A percentile compares a stretch with the other conserved stretches of the same genome.
These are phyloP conservation scores for Aquilaria sinensis DNA, from an alignment of 345 rosid species.

Conservation along the genomic window DNA sequence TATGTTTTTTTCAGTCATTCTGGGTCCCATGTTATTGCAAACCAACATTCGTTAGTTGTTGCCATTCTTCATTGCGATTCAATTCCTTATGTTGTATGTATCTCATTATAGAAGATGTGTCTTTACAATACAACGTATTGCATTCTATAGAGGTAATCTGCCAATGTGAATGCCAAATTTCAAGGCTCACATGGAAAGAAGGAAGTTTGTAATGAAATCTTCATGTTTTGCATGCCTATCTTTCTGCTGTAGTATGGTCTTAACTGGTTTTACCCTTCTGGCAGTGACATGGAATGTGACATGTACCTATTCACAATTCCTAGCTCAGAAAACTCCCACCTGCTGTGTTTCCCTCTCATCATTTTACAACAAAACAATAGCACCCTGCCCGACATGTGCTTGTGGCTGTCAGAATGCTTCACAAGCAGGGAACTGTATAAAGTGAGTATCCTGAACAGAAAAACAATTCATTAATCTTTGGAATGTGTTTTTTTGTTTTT, in stretches of 20 bases:
- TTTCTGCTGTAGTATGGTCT: neutral
- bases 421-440: constrained; percentile 48
- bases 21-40: neutral
- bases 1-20: neutral
- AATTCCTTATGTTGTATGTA: neutral
- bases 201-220: neutral
- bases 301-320: constrained; percentile 83
- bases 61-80: neutral
- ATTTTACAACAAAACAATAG: constrained; percentile 68
- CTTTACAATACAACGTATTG: neutral
- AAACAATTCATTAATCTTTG: neutral
- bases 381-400: constrained; percentile 70
- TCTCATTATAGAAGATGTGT: constrained; percentile 1
- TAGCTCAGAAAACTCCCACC: constrained; percentile 63
- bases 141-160: too few relatives aligned
- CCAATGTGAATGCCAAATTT: too few relatives aligned
- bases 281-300: constrained; percentile 96
- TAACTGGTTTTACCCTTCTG: constrained; percentile 10
- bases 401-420: constrained; percentile 70
- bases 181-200: neutral
- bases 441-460: constrained; percentile 47
- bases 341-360: constrained; percentile 94
- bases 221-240: neutral
- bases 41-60: neutral
- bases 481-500: constrained; percentile 1